phyloP scores from a whole-genome alignment of 2,329 filamentous ascomycete genomes.

The Eutypella sp. region DNA sequence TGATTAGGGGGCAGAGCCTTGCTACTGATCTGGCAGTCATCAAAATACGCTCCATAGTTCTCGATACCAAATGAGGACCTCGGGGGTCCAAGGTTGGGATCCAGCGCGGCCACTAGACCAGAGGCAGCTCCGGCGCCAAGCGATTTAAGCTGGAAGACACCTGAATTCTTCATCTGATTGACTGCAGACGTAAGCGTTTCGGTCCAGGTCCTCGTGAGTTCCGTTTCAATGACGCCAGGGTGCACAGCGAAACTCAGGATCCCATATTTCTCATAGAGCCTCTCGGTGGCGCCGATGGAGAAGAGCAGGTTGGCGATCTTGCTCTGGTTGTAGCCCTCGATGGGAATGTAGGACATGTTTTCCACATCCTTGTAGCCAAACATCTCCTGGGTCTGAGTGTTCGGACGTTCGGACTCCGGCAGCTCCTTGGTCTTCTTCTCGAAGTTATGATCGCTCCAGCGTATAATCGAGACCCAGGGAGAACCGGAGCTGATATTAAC shows the following conservation, averaged over 20 bases:
- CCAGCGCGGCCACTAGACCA: constrained; percentile 26
- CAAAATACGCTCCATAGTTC: constrained; percentile 26
- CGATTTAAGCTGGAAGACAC: constrained; percentile 8
- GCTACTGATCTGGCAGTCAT: constrained; percentile 29
- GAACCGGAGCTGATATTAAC: constrained; percentile 36
- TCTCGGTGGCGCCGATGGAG: constrained; percentile 18
- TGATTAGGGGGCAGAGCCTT: constrained; percentile 14
- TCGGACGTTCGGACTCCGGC: constrained; percentile 26
- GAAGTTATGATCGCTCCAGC: constrained; percentile 33
- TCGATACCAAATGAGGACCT: too few species aligned
- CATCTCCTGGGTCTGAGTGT: constrained; percentile 13
- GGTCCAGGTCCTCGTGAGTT: constrained; percentile 21
- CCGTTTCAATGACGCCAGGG: constrained; percentile 29
- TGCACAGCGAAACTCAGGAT: constrained; percentile 28
- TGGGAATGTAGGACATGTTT: constrained; percentile 24
- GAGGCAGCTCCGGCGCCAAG: constrained; percentile 21
- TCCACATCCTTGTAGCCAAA: constrained; percentile 20
- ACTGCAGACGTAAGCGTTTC: constrained; percentile 11
- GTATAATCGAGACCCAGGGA: constrained; percentile 18
- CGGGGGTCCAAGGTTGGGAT: constrained; percentile 22
- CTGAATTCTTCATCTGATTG: not conserved
- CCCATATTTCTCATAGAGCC: constrained; percentile 28
- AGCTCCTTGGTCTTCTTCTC: constrained; percentile 27
- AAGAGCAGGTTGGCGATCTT: constrained; percentile 33
- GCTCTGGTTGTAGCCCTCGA: constrained; percentile 29